Conservation (phyloP, 257 asterid genomes). For the Plantago major region DNA sequence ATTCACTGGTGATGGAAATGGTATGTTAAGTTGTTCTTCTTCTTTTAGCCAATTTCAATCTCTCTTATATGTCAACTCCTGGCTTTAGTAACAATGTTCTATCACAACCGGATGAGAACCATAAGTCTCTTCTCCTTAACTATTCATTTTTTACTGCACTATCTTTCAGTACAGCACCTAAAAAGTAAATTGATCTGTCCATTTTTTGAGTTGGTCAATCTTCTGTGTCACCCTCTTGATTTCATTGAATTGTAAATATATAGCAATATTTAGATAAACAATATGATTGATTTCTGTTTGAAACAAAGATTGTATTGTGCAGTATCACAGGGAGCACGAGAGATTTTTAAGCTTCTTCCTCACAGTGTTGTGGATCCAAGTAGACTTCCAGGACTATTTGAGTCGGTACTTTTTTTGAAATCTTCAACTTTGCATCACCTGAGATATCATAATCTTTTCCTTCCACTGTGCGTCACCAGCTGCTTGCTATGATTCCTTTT, state of each 20-base stretch:
- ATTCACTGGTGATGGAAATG: constrained; percentile 90
- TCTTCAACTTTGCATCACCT: background rate
- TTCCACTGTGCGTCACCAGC: too few species aligned
- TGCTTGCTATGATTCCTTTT: too few species aligned
- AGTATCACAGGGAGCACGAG: constrained; percentile 93
- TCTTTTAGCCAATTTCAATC: constrained; percentile 6
- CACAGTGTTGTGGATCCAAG: constrained; percentile 73
- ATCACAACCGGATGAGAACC: too few species aligned
- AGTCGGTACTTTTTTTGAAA: constrained; percentile 38
- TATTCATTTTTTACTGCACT: too few species aligned
- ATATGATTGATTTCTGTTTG: background rate
- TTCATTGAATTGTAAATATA: background rate
- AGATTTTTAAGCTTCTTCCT: constrained; percentile 91
- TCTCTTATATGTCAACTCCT: constrained; percentile 2
- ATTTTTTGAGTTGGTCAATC: background rate
- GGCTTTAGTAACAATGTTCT: too few species aligned
- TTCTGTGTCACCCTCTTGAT: constrained; percentile 1
- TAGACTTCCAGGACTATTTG: constrained; percentile 64
- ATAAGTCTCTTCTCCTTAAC: too few species aligned
- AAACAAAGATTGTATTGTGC: constrained; percentile 19
- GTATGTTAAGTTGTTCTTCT: constrained; percentile 32
- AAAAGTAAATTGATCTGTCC: background rate
- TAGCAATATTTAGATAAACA: constrained; percentile 2
- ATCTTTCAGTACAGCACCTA: too few species aligned
- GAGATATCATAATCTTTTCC: too few species aligned